Base-by-base conservation (phyloP, 169 alveolate genomes). In the Babesia ovata region DNA sequence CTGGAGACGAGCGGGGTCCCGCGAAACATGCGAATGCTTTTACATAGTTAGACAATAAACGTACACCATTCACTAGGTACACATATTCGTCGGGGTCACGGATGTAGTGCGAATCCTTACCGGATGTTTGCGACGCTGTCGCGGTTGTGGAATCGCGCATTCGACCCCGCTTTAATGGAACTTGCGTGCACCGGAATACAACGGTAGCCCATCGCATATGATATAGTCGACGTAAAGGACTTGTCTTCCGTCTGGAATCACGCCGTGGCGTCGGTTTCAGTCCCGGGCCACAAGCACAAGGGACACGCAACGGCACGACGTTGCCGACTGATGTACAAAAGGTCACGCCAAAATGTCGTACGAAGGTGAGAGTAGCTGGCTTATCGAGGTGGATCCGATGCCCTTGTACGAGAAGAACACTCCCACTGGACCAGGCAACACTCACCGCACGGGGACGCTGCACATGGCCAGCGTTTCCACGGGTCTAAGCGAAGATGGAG, bases 321-420 rank as follows among this genome's bases (percentile, higher is more conserved):
- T 14, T 52, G 1, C 21, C 28, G 59, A 10, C 14, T 17, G 14
- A 33, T n/a, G 26, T 10, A 0, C 59, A 4, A 6, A 9, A 1
- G 10, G 6, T 2, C 1, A 4, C 59, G 59, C 33, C 58, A 67
- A 49, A 22, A 67, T 67, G 76, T 29, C 76, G 11, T 54, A 22
- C 21, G 76, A 67, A 13, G 76, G 76, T 17, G 76, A 67, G 39
- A 33, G 76, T 22, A 54, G 33, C 19, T 67, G 76, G 76, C 56
- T 67, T 11, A 63, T 67, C 2, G 76, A 67, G 48, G 76, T 67
- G 44, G 76, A 67, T 21, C 48, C 76, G 19, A 21, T 36, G 36
- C 36, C 65, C 13, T 4, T 19, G 44, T 45, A 13, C 11, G 76
- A 67, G 11, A 24, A 28, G 3, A 67, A 54, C 17, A 36, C 13